Percentiles rank a stretch among this genome's conserved stretches.
Evolutionary conservation across 2,329 filamentous ascomycete genomes (phyloP).

Genomic region (Aspergillus terreus): DNA sequence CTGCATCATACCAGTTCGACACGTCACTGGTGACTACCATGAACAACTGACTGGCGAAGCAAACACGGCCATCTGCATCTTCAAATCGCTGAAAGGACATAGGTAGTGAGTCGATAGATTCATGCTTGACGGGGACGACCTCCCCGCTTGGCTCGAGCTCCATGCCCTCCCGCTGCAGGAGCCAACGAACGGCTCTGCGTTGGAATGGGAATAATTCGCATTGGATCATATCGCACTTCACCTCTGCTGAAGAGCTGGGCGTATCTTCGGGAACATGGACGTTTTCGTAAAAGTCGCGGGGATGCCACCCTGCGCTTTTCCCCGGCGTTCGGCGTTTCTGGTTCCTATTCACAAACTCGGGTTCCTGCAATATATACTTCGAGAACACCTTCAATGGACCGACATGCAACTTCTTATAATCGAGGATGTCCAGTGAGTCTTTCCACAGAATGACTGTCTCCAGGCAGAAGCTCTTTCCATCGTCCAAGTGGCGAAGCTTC

Average conservation of each 20-base stretch:
- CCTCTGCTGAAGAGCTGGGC: slow-evolving; percentile 26
- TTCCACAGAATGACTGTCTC: slow-evolving; percentile 34
- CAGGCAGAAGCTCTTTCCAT: slow-evolving; percentile 22
- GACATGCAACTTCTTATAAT: slow-evolving; percentile 15
- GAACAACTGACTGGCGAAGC: slow-evolving; percentile 41
- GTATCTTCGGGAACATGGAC: slow-evolving; percentile 42
- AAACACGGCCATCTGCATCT: slow-evolving; percentile 37
- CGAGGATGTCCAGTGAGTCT: slow-evolving; percentile 28
- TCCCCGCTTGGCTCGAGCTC: slow-evolving; percentile 30
- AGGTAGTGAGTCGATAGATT: slow-evolving; percentile 22
- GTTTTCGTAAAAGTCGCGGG: slow-evolving; percentile 46
- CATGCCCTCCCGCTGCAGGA: slow-evolving; percentile 43
- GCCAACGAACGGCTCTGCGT: slow-evolving; percentile 44
- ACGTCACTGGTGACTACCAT: slow-evolving; percentile 37
- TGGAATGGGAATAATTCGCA: slow-evolving; percentile 49
- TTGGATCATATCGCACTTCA: slow-evolving; percentile 32
- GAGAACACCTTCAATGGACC: slow-evolving; percentile 21
- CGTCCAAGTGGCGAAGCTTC: slow-evolving; percentile 15
- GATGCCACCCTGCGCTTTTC: slow-evolving; percentile 23
- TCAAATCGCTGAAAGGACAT: slow-evolving; percentile 35
- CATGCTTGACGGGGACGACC: slow-evolving; percentile 16
- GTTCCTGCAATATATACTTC: slow-evolving; percentile 26
- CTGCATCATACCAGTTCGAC: slow-evolving; percentile 29
- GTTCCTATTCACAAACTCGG: slow-evolving; percentile 3
- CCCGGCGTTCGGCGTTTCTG: neutral